phyloP scores from a whole-genome alignment of 257 asterid species.

The Fraxinus quadrangulata region DNA sequence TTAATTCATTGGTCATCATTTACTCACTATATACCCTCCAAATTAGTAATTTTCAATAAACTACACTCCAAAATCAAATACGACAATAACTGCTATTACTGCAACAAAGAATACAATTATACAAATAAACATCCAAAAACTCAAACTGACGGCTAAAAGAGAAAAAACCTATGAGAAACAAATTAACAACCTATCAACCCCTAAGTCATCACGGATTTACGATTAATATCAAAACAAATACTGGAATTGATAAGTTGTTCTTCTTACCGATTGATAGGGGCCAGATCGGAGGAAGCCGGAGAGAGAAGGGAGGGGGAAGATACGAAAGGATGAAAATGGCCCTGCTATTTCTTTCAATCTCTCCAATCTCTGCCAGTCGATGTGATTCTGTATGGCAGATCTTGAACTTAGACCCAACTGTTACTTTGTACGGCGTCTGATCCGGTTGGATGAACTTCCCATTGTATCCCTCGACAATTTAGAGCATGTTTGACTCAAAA shows the following conservation, averaged over 20 bases:
- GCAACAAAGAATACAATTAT: background rate
- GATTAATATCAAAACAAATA: background rate
- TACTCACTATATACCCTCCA: background rate
- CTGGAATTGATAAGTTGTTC: background rate
- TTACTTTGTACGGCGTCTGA: background rate
- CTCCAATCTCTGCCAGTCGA: background rate
- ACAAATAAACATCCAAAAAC: background rate
- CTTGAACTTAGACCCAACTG: background rate
- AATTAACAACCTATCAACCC: background rate
- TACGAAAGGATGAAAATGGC: background rate
- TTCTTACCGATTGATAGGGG: slow-evolving; percentile 30
- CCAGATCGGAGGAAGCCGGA: slow-evolving; percentile 6
- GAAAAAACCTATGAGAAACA: background rate
- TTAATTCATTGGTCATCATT: background rate
- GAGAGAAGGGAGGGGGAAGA: background rate
- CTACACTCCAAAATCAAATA: background rate
- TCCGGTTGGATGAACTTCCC: background rate
- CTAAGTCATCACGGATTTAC: background rate
- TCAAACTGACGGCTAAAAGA: background rate
- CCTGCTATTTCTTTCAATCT: background rate
- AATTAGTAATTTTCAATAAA: slow-evolving; percentile 14
- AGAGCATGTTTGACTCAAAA: no score
- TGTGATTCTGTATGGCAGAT: background rate
- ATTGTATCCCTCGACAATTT: background rate
- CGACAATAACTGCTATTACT: background rate